phyloP scores from a whole-genome alignment of 257 asterid species.

The Solanum lycopersicoides region DNA sequence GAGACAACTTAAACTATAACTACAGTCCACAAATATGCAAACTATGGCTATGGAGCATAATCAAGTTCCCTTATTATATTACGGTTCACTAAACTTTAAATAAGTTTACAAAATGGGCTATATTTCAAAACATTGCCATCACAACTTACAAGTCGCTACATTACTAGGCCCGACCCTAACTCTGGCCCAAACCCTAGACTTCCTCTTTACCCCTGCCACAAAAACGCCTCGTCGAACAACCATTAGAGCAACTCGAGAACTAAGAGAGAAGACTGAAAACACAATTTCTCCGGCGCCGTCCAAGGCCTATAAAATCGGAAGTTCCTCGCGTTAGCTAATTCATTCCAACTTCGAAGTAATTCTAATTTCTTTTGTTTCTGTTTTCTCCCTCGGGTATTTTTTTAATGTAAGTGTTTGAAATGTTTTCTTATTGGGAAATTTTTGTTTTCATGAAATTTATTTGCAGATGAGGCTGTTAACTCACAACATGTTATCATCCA shows the following conservation, averaged over 20 bases:
- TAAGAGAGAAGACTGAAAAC: not conserved
- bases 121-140: not conserved
- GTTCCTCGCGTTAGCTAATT: not conserved
- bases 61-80: no score
- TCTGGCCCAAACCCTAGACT: not conserved
- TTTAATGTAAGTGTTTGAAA: not conserved
- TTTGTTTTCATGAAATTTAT: not conserved
- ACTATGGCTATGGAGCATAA: not conserved
- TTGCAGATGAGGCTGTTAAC: slow-evolving; percentile 71
- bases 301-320: not conserved
- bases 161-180: not conserved
- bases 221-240: not conserved
- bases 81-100: no score
- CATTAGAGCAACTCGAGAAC: not conserved
- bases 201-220: not conserved
- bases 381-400: not conserved
- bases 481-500: slow-evolving; percentile 82
- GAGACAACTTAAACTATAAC: not conserved
- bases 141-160: not conserved
- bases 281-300: not conserved
- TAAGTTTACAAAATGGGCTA: not conserved
- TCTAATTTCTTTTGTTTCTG: not conserved
- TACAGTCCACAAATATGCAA: rapidly evolving
- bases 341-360: not conserved
- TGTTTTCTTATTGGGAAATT: not conserved